A percentile compares a stretch with the other conserved stretches of the same genome.
These are phyloP conservation scores for Lindgomyces ingoldianus DNA, from an alignment of 495 filamentous ascomycete species.

Conservation along the genomic window DNA sequence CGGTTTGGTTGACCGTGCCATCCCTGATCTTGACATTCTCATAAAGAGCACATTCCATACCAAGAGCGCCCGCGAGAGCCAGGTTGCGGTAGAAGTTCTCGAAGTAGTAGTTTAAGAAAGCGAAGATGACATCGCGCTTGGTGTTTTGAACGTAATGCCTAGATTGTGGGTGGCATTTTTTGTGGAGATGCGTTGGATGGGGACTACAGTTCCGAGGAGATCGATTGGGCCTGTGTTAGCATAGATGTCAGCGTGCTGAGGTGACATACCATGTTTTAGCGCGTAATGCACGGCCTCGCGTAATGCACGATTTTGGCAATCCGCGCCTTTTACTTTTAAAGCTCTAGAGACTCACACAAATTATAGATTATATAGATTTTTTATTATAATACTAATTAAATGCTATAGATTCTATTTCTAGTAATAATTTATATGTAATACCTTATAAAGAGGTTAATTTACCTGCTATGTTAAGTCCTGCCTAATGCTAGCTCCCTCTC, in stretches of 20 bases:
- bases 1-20: background rate
- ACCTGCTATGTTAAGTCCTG: no score
- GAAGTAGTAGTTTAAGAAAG: slow-evolving; percentile 25
- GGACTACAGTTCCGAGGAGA: slow-evolving; percentile 12
- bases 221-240: slow-evolving; percentile 9
- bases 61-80: background rate
- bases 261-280: background rate
- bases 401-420: no score
- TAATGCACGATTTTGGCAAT: no score
- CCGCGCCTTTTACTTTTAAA: no score
- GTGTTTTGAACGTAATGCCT: slow-evolving; percentile 14
- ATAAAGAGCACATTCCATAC: background rate
- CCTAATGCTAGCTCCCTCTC: no score
- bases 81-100: background rate
- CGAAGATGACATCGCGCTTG: slow-evolving; percentile 27
- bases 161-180: slow-evolving; percentile 20
- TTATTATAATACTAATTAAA: no score
- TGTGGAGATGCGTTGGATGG: slow-evolving; percentile 5
- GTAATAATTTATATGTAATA: no score
- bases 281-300: no score
- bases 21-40: background rate
- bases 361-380: no score
- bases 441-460: no score
- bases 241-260: background rate
- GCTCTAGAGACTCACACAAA: no score